These are phyloP conservation scores for Termitomyces sp. DNA, from an alignment of 768 basidiomycete genomes.

Conservation along the genomic window DNA sequence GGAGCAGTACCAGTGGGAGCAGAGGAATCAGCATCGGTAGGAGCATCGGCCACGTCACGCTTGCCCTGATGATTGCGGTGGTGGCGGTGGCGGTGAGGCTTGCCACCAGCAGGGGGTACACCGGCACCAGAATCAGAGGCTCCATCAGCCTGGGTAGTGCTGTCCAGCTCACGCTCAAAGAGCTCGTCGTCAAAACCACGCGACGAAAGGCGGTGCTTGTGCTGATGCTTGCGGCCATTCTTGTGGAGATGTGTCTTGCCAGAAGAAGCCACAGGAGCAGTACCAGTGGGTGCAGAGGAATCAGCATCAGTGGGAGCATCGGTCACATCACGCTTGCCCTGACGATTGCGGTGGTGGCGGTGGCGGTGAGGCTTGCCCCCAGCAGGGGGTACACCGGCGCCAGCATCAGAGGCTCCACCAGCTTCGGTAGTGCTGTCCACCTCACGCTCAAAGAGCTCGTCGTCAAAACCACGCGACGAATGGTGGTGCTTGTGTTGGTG, in stretches of 20 bases:
- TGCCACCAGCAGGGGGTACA: background rate
- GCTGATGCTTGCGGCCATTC: background rate
- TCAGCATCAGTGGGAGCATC: background rate
- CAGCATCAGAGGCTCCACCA: background rate
- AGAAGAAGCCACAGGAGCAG: background rate
- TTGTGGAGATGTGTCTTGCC: background rate
- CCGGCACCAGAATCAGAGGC: background rate
- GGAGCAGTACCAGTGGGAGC: background rate
- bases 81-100: background rate
- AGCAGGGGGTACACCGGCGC: background rate
- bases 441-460: background rate
- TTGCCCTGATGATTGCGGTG: background rate
- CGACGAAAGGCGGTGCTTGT: background rate
- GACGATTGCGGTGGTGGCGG: background rate
- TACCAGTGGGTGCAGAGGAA: background rate
- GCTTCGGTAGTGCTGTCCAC: background rate
- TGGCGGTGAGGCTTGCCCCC: background rate
- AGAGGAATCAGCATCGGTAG: background rate
- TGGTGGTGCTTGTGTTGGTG: background rate
- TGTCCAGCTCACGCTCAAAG: background rate
- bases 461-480: background rate
- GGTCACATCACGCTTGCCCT: background rate
- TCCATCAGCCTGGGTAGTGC: background rate
- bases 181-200: constrained; percentile 3
- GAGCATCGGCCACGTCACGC: background rate